A percentile compares a stretch with the other conserved stretches of the same genome.
These are phyloP conservation scores for Debaryomyces hansenii DNA, from an alignment of 805 yeast genomes.

Conservation along the genomic window DNA sequence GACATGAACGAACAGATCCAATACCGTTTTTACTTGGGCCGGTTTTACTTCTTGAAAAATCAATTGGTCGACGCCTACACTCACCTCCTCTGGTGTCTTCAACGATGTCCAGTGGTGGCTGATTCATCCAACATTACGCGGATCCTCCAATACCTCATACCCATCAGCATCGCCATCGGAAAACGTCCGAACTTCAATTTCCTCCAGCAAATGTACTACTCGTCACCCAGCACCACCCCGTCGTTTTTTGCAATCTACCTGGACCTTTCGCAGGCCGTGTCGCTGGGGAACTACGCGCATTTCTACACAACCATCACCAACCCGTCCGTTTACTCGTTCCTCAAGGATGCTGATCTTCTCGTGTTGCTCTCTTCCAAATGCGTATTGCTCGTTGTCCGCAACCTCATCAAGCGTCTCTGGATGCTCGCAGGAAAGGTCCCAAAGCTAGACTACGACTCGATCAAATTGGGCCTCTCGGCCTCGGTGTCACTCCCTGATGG, in stretches of 20 bases:
- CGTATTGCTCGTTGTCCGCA: slow-evolving; percentile 46
- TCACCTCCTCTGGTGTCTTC: slow-evolving; percentile 58
- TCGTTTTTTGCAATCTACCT: slow-evolving; percentile 31
- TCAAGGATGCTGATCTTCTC: slow-evolving; percentile 37
- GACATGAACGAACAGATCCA: slow-evolving; percentile 46
- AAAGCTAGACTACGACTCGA: slow-evolving; percentile 28
- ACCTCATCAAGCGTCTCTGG: slow-evolving; percentile 40
- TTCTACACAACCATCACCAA: slow-evolving; percentile 29
- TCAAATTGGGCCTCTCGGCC: slow-evolving; percentile 19
- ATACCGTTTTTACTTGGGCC: slow-evolving; percentile 54
- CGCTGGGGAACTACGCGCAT: slow-evolving; percentile 41
- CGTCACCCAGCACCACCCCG: slow-evolving; percentile 6
- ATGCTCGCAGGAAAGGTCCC: slow-evolving; percentile 19
- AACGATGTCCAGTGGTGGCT: slow-evolving; percentile 29
- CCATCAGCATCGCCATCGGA: slow-evolving; percentile 56
- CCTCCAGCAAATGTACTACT: slow-evolving; percentile 11
- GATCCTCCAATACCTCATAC: slow-evolving; percentile 50
- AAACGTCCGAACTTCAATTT: slow-evolving; percentile 41
- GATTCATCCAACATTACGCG: slow-evolving; percentile 36
- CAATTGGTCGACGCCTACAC: slow-evolving; percentile 46
- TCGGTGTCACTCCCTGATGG: slow-evolving; percentile 7
- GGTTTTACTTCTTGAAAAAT: slow-evolving; percentile 54
- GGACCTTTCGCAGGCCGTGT: slow-evolving; percentile 36
- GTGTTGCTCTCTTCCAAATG: slow-evolving; percentile 48
- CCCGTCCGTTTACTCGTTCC: slow-evolving; percentile 28